A percentile compares a stretch with the other conserved stretches of the same genome.
Evolutionary conservation across 139 green algal species (phyloP).

Genomic region (Volvox reticuliferus): DNA sequence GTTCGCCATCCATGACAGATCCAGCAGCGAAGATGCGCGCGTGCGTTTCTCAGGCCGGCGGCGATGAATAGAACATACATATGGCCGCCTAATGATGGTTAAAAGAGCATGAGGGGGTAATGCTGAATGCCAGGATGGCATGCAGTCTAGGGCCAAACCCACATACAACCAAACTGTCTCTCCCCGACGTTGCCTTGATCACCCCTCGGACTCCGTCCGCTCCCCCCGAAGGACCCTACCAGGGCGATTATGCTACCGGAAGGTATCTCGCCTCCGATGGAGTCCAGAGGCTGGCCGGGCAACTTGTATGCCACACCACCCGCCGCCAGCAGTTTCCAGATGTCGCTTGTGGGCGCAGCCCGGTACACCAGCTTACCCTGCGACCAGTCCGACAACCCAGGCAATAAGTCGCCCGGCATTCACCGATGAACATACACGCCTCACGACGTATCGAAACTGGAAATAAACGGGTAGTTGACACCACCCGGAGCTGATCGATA

Average conservation of each 20-base stretch:
- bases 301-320: background rate
- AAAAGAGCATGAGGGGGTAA: no score
- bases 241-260: background rate
- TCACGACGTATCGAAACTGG: no score
- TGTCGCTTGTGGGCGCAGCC: background rate
- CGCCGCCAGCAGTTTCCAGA: background rate
- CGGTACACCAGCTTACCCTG: slow-evolving; percentile 1
- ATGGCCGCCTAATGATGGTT: no score
- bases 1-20: no score
- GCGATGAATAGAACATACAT: no score
- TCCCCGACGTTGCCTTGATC: background rate
- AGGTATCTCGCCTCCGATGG: background rate
- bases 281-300: background rate
- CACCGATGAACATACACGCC: no score
- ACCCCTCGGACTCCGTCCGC: background rate
- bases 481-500: no score
- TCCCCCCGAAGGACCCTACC: background rate
- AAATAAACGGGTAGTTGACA: no score
- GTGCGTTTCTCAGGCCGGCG: no score
- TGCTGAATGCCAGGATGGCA: no score
- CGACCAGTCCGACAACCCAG: background rate
- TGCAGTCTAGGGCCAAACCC: background rate
- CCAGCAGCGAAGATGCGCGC: no score
- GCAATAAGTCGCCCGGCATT: background rate
- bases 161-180: background rate